Conservation (phyloP, 2,329 filamentous ascomycete genomes). For the Colletotrichum truncatum region DNA sequence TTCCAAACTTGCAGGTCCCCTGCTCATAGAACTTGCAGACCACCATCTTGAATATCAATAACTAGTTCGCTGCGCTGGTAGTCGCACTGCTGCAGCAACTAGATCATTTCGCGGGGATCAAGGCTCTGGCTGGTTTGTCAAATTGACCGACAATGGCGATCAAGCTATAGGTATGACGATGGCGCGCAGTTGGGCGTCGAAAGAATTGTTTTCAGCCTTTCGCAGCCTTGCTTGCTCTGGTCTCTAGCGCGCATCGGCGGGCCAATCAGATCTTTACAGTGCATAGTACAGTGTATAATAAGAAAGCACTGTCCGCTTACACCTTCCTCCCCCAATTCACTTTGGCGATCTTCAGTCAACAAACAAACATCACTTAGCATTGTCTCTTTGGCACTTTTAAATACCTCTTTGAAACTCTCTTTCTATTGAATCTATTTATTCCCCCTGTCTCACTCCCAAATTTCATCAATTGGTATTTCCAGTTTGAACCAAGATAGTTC, state of each 20-base stretch:
- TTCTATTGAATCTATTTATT: too few species aligned
- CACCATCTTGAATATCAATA: constrained; percentile 40
- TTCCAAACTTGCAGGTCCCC: constrained; percentile 61
- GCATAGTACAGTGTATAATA: rapidly evolving
- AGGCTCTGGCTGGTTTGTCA: background rate
- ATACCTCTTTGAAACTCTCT: too few species aligned
- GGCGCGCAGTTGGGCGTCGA: background rate
- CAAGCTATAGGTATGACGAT: background rate
- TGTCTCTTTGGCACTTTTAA: too few species aligned
- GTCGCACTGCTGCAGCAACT: background rate
- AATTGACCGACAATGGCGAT: background rate
- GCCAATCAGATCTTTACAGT: background rate
- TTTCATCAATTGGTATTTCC: too few species aligned
- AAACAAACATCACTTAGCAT: too few species aligned
- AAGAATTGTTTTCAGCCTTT: constrained; percentile 25
- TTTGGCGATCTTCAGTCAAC: background rate
- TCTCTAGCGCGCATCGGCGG: background rate
- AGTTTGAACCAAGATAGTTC: too few species aligned
- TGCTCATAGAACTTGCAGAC: constrained; percentile 60
- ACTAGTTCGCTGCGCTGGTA: background rate
- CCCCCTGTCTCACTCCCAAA: too few species aligned
- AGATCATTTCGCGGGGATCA: constrained; percentile 11
- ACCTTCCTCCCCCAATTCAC: background rate
- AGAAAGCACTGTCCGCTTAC: background rate
- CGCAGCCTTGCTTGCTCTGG: constrained; percentile 18